Base-by-base conservation (phyloP, 2,329 filamentous ascomycete genomes). In the Cyanodermella asteris region DNA sequence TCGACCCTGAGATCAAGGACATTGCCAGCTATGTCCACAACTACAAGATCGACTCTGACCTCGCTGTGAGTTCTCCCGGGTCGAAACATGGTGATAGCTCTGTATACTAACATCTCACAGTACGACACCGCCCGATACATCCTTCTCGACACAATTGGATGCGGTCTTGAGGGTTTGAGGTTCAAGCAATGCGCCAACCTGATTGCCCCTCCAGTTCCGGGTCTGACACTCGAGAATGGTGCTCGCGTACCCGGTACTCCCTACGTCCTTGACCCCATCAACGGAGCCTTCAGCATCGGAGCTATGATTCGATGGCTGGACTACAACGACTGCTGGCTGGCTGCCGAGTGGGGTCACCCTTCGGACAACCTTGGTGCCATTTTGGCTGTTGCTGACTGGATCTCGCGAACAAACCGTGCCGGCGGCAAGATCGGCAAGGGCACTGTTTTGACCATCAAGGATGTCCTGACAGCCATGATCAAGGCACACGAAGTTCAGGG, bases 301-400 rank as follows among this genome's bases (percentile, higher is more conserved):
- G 76, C 87, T 43, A 91, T 91, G 73, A 91, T 97, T 57, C 68
- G 87, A 46, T 97, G 87, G 87, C 68, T 97, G 43, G 87, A 97
- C 59, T 97, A 94, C 67, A 97, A 97, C 52, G 87, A 97, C 65
- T 94, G 87, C 68, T 97, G 84, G 87, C 64, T 94, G 35, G 87
- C 84, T 22, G 87, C 87, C 28, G 87, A 97, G 59, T 97, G 87
- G 87, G 87, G 87, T 30, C 87, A 97, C 53, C 87, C 87, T 33
- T 93, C 82, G 4, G 87, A 97, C 61, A 97, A 97, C 61, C 54
- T 97, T 39, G 87, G 87, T 34, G 87, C 84, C 42, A 97, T 97
- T 47, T 68, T 97, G 34, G 80, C 84, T 23, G 82, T 93, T 26
- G 80, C 87, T 31, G 87, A 97, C 61, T 97, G 87, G 87, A 69